Conservation (phyloP, 331 rosid genomes). For the Acacia concinna region DNA sequence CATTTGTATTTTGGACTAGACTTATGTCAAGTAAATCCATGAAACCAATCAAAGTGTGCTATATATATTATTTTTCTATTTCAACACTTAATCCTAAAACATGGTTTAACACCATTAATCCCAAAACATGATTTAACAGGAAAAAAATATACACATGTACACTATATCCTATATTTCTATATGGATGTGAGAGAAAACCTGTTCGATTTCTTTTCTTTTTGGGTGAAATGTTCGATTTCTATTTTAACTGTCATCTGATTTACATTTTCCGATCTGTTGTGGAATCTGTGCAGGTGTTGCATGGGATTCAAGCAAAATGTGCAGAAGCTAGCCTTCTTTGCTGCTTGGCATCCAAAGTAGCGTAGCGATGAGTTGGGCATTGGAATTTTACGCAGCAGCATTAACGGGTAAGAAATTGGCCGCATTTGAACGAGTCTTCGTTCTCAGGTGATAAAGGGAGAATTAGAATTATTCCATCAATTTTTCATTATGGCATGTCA, state of each 20-base stretch:
- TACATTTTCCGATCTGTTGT: conserved; percentile 8
- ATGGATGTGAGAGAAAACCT: not conserved
- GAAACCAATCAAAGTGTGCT: too few species aligned
- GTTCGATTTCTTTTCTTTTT: not conserved
- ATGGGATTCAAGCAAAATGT: conserved; percentile 55
- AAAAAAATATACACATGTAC: too few species aligned
- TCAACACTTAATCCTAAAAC: too few species aligned
- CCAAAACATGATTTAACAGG: too few species aligned
- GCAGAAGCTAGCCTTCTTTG: conserved; percentile 39
- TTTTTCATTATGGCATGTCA: not conserved
- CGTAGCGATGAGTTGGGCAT: conserved; percentile 40
- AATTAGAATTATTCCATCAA: not conserved
- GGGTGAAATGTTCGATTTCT: not conserved
- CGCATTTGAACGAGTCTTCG: not conserved
- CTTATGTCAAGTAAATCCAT: too few species aligned
- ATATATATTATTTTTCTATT: too few species aligned
- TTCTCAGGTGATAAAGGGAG: conserved; percentile 7
- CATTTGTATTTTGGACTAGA: too few species aligned
- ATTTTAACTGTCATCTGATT: not conserved
- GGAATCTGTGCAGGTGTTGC: conserved; percentile 58
- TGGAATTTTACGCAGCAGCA: conserved; percentile 27
- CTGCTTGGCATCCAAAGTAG: conserved; percentile 32
- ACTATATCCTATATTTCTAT: too few species aligned
- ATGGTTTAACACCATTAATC: too few species aligned
- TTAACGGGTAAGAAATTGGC: conserved; percentile 36